phyloP scores from a whole-genome alignment of 73 alveolate species.

The Paramecium caudatum region DNA sequence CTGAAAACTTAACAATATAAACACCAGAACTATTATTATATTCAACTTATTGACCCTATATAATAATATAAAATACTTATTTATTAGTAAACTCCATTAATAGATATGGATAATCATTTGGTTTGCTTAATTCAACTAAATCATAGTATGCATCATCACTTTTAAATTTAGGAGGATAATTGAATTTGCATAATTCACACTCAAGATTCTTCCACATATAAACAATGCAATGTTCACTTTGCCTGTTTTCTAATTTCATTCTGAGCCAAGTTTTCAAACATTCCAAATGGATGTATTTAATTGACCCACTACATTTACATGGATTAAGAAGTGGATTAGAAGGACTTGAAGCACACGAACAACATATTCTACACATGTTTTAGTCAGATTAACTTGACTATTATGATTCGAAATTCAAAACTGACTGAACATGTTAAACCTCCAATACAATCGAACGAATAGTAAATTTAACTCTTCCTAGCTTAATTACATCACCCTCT shows the following conservation, averaged over 20 bases:
- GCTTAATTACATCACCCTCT: conserved; percentile 72
- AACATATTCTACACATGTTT: conserved; percentile 81
- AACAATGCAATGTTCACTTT: conserved; percentile 78
- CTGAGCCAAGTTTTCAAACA: conserved; percentile 83
- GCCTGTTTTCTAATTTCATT: conserved; percentile 78
- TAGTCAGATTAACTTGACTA: neutral
- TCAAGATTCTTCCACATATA: conserved; percentile 82
- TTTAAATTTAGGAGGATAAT: conserved; percentile 67
- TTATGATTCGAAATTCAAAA: conserved; percentile 32
- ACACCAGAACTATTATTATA: conserved; percentile 44
- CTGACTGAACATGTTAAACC: conserved; percentile 4
- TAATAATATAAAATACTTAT: conserved; percentile 25
- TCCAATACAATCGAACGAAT: conserved; percentile 31
- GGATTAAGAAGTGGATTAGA: conserved; percentile 83
- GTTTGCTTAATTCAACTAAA: conserved; percentile 71
- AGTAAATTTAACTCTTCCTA: conserved; percentile 72
- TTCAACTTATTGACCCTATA: conserved; percentile 23
- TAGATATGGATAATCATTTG: conserved; percentile 67
- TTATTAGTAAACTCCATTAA: conserved; percentile 51
- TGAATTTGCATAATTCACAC: conserved; percentile 84
- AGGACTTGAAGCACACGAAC: conserved; percentile 78
- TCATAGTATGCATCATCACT: conserved; percentile 72
- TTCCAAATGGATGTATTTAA: conserved; percentile 81
- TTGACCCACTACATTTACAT: conserved; percentile 84
- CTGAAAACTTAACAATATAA: neutral